A percentile compares a stretch with the other conserved stretches of the same genome.
Evolutionary conservation across 805 yeast genomes (phyloP).

Genomic region (Starmerella kuoi): DNA sequence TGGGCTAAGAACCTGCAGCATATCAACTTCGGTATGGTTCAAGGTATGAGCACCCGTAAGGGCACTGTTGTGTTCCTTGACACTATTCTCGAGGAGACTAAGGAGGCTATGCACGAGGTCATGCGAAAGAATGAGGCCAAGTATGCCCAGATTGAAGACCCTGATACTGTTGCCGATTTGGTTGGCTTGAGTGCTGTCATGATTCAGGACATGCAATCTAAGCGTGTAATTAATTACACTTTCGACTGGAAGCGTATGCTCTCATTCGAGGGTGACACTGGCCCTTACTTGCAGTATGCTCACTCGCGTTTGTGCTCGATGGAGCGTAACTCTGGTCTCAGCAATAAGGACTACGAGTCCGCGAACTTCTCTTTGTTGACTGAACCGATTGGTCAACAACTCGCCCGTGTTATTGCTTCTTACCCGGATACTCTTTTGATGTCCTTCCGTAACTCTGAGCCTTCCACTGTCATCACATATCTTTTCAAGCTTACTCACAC

Average conservation of each 20-base stretch:
- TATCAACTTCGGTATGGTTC: slow-evolving; percentile 93
- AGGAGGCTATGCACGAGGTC: slow-evolving; percentile 88
- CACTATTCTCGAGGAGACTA: slow-evolving; percentile 82
- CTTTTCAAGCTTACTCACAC: slow-evolving; percentile 83
- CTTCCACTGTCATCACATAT: slow-evolving; percentile 87
- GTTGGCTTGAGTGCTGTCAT: slow-evolving; percentile 95
- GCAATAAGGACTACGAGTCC: slow-evolving; percentile 26
- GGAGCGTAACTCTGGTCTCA: slow-evolving; percentile 57
- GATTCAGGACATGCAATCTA: slow-evolving; percentile 98
- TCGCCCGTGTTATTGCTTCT: slow-evolving; percentile 69
- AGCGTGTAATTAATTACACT: slow-evolving; percentile 89
- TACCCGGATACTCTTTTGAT: slow-evolving; percentile 82
- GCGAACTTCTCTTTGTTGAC: slow-evolving; percentile 50
- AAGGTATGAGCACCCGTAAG: slow-evolving; percentile 95
- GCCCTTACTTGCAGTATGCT: slow-evolving; percentile 96
- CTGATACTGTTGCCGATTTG: slow-evolving; percentile 87
- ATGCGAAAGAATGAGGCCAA: slow-evolving; percentile 86
- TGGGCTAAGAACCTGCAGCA: slow-evolving; percentile 78
- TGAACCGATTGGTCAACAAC: slow-evolving; percentile 57
- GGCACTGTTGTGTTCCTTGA: slow-evolving; percentile 98
- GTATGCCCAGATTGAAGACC: slow-evolving; percentile 85
- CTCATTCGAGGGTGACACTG: slow-evolving; percentile 98
- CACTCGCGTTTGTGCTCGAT: slow-evolving; percentile 94
- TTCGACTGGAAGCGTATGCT: slow-evolving; percentile 98
- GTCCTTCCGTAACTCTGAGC: slow-evolving; percentile 77